These are phyloP conservation scores for Orbilia ellipsospora DNA, from an alignment of 2,329 filamentous ascomycete genomes.

Conservation along the genomic window DNA sequence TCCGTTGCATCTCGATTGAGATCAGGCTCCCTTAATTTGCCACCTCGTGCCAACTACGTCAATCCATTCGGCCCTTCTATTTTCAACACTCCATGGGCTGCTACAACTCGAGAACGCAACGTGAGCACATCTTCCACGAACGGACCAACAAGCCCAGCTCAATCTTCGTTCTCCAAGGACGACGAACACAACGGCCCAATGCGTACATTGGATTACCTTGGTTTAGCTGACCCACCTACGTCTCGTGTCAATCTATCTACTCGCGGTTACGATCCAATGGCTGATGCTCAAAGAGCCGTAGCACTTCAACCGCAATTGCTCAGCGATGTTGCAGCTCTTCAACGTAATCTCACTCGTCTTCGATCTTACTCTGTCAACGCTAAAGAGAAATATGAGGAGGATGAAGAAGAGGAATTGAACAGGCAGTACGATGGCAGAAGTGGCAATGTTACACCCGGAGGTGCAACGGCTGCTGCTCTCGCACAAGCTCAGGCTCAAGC, in stretches of 20 bases:
- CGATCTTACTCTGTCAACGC: constrained; percentile 98
- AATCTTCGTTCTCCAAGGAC: constrained; percentile 86
- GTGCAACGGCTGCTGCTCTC: constrained; percentile 69
- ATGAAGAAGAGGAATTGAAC: constrained; percentile 77
- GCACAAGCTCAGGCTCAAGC: constrained; percentile 70
- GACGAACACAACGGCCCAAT: constrained; percentile 86
- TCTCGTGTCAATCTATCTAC: constrained; percentile 78
- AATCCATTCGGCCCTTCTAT: constrained; percentile 86
- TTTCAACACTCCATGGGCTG: constrained; percentile 85
- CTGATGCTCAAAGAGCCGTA: constrained; percentile 67
- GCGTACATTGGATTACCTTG: constrained; percentile 94
- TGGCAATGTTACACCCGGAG: constrained; percentile 70
- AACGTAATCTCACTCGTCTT: constrained; percentile 84
- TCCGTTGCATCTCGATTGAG: constrained; percentile 59
- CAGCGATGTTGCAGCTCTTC: constrained; percentile 77
- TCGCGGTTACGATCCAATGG: constrained; percentile 61
- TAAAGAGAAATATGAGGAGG: constrained; percentile 94
- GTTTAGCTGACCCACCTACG: constrained; percentile 89
- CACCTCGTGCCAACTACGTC: constrained; percentile 59
- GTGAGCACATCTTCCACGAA: constrained; percentile 87
- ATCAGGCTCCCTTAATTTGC: constrained; percentile 59
- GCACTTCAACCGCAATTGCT: constrained; percentile 71
- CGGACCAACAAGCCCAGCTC: constrained; percentile 84
- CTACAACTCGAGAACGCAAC: constrained; percentile 74
- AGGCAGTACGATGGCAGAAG: constrained; percentile 67